A percentile compares a stretch with the other conserved stretches of the same genome.
These are phyloP conservation scores for Chiua virens DNA, from an alignment of 768 basidiomycete genomes.

Conservation along the genomic window DNA sequence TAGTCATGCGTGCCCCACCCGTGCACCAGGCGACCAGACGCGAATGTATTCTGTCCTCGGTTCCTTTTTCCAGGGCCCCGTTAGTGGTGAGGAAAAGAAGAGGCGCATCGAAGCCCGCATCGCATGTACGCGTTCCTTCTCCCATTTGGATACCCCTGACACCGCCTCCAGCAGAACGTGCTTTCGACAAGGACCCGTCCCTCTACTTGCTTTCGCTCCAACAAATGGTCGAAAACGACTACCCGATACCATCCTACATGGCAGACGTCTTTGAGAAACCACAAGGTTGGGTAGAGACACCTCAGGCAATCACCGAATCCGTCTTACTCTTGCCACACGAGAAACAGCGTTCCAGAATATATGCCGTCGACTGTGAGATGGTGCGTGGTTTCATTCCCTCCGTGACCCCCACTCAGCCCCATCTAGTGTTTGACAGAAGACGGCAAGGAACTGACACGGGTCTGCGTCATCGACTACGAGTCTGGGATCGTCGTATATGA, in stretches of 20 bases:
- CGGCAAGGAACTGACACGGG: slow-evolving; percentile 85
- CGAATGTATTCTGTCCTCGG: slow-evolving; percentile 85
- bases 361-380: slow-evolving; percentile 98
- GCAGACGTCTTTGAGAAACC: slow-evolving; percentile 66
- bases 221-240: slow-evolving; percentile 94
- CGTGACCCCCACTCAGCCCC: background rate
- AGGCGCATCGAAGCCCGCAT: slow-evolving; percentile 50
- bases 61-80: slow-evolving; percentile 77
- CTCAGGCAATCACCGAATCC: slow-evolving; percentile 40
- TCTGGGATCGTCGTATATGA: slow-evolving; percentile 80
- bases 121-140: slow-evolving; percentile 28
- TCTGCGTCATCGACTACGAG: slow-evolving; percentile 79
- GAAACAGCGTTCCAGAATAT: slow-evolving; percentile 50
- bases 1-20: slow-evolving; percentile 90
- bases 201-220: slow-evolving; percentile 74
- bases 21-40: slow-evolving; percentile 85
- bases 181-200: slow-evolving; percentile 61
- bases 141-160: slow-evolving; percentile 4
- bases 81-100: slow-evolving; percentile 80
- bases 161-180: slow-evolving; percentile 49
- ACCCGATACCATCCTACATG: slow-evolving; percentile 85
- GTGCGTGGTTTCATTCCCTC: slow-evolving; percentile 40
- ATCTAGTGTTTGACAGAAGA: slow-evolving; percentile 82
- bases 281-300: slow-evolving; percentile 82
- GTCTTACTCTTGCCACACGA: slow-evolving; percentile 32